These are phyloP conservation scores for Fusarium sp. DNA, from an alignment of 2,329 filamentous ascomycete species.

Conservation along the genomic window DNA sequence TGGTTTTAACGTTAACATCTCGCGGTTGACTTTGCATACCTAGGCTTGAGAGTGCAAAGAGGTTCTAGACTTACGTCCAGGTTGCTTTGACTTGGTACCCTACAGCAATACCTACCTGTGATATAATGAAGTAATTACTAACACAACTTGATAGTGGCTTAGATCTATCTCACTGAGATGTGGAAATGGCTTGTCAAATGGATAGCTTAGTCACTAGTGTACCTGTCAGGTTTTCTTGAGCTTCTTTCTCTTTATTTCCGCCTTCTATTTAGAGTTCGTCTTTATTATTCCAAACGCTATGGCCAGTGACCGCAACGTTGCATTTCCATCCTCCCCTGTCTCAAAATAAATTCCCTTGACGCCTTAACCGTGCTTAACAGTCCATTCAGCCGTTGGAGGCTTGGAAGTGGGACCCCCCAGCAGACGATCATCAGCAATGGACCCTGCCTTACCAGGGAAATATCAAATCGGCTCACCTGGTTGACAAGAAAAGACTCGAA, in stretches of 20 bases:
- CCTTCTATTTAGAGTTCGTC: background rate
- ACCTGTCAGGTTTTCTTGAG: background rate
- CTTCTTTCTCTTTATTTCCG: background rate
- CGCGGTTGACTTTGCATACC: background rate
- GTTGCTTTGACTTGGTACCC: background rate
- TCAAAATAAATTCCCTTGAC: too few species aligned
- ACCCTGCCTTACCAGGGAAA: background rate
- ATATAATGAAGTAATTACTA: background rate
- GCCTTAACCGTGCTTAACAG: too few species aligned
- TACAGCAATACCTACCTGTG: background rate
- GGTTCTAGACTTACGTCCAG: background rate
- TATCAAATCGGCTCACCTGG: conserved; percentile 3
- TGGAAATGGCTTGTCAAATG: background rate
- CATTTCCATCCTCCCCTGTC: background rate
- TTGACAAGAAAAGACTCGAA: background rate
- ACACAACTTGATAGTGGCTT: background rate
- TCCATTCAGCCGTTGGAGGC: background rate
- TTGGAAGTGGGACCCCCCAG: conserved; percentile 13
- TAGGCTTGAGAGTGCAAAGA: background rate
- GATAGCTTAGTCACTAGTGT: background rate
- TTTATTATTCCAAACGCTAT: background rate
- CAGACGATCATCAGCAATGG: conserved; percentile 4
- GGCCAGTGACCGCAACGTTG: conserved; percentile 4
- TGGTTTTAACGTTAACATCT: background rate
- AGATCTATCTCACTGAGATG: background rate